Percentiles rank a stretch among this genome's conserved stretches.
Evolutionary conservation across 148 eudicot species (phyloP).

Genomic region (Linanthus parryae): DNA sequence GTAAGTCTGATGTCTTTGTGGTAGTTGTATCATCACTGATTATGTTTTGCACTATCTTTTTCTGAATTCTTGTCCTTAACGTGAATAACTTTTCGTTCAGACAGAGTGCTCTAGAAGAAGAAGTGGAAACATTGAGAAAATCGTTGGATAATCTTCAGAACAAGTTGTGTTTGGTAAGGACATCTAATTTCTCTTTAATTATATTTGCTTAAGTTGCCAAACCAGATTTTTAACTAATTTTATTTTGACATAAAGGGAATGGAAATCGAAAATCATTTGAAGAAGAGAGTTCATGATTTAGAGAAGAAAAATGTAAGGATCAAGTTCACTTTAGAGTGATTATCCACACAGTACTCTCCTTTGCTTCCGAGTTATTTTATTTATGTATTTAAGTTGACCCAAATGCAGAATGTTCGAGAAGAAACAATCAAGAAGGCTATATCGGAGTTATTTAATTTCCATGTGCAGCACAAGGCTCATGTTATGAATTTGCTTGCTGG

Average conservation of each 20-base stretch:
- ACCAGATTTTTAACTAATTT: slow-evolving; percentile 9
- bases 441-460: slow-evolving; percentile 47
- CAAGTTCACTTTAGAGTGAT: slow-evolving; percentile 4
- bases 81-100: slow-evolving; percentile 64
- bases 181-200: slow-evolving; percentile 15
- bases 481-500: slow-evolving; percentile 51
- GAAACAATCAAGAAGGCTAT: slow-evolving; percentile 44
- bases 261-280: slow-evolving; percentile 83
- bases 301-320: slow-evolving; percentile 60
- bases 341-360: neutral
- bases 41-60: too few relatives aligned
- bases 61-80: slow-evolving; percentile 22
- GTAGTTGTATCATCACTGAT: too few relatives aligned
- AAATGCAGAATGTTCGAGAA: slow-evolving; percentile 44
- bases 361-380: too few relatives aligned
- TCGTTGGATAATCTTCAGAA: slow-evolving; percentile 56
- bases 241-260: slow-evolving; percentile 43
- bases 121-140: slow-evolving; percentile 52
- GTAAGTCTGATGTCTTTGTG: neutral
- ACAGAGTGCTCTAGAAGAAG: slow-evolving; percentile 82
- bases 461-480: slow-evolving; percentile 43
- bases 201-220: neutral
- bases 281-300: slow-evolving; percentile 47
- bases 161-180: slow-evolving; percentile 64
- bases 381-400: slow-evolving; percentile 6